Conservation (phyloP, 371 early-diverging fungal genomes). For the Choanephora cucurbitarum region DNA sequence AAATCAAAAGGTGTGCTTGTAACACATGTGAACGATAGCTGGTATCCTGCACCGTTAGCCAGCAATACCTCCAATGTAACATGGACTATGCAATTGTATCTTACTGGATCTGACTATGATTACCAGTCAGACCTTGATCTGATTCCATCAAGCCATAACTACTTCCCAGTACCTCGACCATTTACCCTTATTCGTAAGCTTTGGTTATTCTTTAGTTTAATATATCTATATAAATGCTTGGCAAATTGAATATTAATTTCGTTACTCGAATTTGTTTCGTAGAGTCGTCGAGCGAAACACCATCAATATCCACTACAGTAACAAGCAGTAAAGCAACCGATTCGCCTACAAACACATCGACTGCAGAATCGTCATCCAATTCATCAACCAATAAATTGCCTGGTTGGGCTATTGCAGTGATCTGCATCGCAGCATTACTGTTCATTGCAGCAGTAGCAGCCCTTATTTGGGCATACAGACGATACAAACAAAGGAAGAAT, state of each 20-base stretch:
- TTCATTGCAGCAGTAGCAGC: slow-evolving; percentile 30
- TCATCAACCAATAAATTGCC: slow-evolving; percentile 7
- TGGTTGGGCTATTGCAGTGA: slow-evolving; percentile 50
- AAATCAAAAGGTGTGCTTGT: slow-evolving; percentile 31
- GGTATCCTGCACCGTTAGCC: slow-evolving; percentile 30
- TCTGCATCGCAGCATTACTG: slow-evolving; percentile 32
- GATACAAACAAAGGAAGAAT: slow-evolving; percentile 26
- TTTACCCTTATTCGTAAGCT: slow-evolving; percentile 42
- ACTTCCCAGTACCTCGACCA: slow-evolving; percentile 31
- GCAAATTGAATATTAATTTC: slow-evolving; percentile 6
- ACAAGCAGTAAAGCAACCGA: neutral
- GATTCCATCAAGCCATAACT: slow-evolving; percentile 27
- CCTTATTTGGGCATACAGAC: slow-evolving; percentile 28
- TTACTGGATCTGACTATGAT: slow-evolving; percentile 27
- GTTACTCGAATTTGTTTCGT: too few relatives aligned
- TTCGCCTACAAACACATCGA: neutral
- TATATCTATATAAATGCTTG: slow-evolving; percentile 8
- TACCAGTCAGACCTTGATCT: slow-evolving; percentile 30
- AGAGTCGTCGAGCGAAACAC: too few relatives aligned
- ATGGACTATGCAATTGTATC: slow-evolving; percentile 35
- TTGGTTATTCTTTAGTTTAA: neutral
- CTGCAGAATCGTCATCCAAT: neutral
- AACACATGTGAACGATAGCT: slow-evolving; percentile 34
- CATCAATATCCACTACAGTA: neutral
- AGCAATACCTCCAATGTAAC: slow-evolving; percentile 28